These are phyloP conservation scores for Venturia aucupariae DNA, from an alignment of 2,329 filamentous ascomycete genomes.

Conservation along the genomic window DNA sequence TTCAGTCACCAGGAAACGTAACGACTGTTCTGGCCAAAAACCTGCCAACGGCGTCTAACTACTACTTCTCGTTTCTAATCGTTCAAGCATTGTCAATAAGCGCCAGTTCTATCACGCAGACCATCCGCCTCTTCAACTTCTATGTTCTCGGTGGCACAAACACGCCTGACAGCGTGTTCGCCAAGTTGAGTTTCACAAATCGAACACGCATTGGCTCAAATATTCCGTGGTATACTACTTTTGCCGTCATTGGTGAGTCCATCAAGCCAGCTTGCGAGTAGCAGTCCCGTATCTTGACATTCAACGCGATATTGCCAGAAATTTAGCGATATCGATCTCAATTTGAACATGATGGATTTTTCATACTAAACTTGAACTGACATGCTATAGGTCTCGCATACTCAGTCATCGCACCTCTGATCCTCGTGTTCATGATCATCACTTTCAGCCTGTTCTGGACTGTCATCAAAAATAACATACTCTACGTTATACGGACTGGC, in stretches of 20 bases:
- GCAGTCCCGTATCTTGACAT: not conserved
- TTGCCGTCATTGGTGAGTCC: slow-evolving; percentile 12
- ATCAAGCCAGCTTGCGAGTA: not conserved
- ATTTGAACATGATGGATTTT: not conserved
- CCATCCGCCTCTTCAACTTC: slow-evolving; percentile 68
- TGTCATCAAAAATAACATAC: slow-evolving; percentile 90
- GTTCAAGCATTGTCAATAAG: slow-evolving; percentile 87
- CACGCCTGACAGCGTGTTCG: slow-evolving; percentile 14
- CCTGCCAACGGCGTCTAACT: slow-evolving; percentile 80
- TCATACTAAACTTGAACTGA: not conserved
- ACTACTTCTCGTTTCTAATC: slow-evolving; percentile 98
- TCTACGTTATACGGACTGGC: slow-evolving; percentile 79
- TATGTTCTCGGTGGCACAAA: slow-evolving; percentile 60
- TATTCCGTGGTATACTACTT: slow-evolving; percentile 14
- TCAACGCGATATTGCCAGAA: slow-evolving; percentile 21
- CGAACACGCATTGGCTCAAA: slow-evolving; percentile 13
- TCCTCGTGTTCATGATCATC: slow-evolving; percentile 84
- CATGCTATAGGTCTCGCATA: slow-evolving; percentile 63
- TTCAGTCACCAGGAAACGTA: slow-evolving; percentile 56
- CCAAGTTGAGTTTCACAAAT: slow-evolving; percentile 14
- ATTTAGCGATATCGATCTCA: not conserved
- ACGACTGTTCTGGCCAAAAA: slow-evolving; percentile 66
- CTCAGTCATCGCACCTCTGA: slow-evolving; percentile 77
- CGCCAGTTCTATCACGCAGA: slow-evolving; percentile 78
- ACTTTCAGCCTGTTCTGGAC: slow-evolving; percentile 89